Base-by-base conservation (phyloP, 495 filamentous ascomycete genomes). In the Penicillium silybi region DNA sequence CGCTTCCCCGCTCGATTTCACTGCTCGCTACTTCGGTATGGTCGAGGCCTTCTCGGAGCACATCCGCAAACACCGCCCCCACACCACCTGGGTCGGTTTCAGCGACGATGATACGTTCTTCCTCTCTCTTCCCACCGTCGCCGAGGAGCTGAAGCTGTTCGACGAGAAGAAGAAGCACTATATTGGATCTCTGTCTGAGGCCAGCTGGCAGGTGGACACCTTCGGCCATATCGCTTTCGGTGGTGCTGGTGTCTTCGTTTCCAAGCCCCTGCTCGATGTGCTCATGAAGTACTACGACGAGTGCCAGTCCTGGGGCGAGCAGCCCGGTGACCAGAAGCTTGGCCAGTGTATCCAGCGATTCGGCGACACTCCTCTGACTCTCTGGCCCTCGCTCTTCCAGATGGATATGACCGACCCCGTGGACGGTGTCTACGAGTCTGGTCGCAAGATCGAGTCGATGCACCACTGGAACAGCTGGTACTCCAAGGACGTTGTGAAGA, bases 81-180 rank as follows among this genome's bases (percentile, higher is more conserved):
- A 77, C n/a, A 85, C 82, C 18, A 65, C 74, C 42, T 89, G 85
- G 84, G 70, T 85, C 38, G 77, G 73, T 54, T 74, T 88, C 46
- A 74, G 87, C 35, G 85, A 88, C 59, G 85, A 89, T 66, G 86
- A 89, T 64, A 88, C 86, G 18, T 88, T 88, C 70, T 85, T 88
- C 64, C 77, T 84, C 4, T 82, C 82, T 11, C 71, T 88, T 4
- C 58, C 78, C 4, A 73, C 74, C 22, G 67, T 85, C 2, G 67
- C 71, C 34, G 60, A 75, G 41, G 75, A 76, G 50, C 71, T 88
- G 50, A 72, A 76, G 46, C 66, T 78, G 2, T 76, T 83, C 58
- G 75, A 87, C 58, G 68, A 78, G 52, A 66, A 55, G 29, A 68
- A 72, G 50, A 76, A 79, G 32, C 56, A 73, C 47, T 85, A 85